Evolutionary conservation across 108 stramenopile genomes (phyloP), one percentile per base, ranked within the genome.

Genomic region (Skeletonema grethae): DNA sequence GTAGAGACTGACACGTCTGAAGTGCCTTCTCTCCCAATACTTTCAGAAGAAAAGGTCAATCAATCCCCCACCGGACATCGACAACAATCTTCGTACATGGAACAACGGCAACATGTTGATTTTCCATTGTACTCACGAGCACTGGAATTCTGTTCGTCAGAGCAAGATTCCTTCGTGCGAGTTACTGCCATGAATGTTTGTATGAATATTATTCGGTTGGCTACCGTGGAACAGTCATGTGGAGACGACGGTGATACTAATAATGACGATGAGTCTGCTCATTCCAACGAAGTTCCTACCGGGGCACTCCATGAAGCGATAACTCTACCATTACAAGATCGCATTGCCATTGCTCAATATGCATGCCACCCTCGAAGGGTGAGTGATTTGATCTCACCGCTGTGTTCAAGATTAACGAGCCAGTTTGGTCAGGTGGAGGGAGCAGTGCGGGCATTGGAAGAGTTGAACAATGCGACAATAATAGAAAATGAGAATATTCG

Each of bases 171-270:
- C 10, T 95, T 95, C 63, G 87, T 95, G 20, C 76, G 92, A 15
- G 84, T 90, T 12, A 95, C 94, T 8, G 94, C 92, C 46, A 90
- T 95, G 90, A 95, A 91, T 69, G 84, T 95, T 15, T 95, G 94
- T 76, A 80, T 95, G 74, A 95, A 95, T 62, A 90, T 89, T 28
- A 72, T 95, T 62, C 85, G 92, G 61, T 75, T 95, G 35, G 79
- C 90, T 10, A 87, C 91, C 7, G 79, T 87, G 9, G 66, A 67
- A 25, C 55, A 53, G 15, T n/a, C 29, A 7, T 8, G 15, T 22
- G 53, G 53, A 10, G 18, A 28, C 25, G 1, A 67, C 15, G 30
- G 20, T 10, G 31, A 71, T 57, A 34, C 25, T 34, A 3, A 35
- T 55, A 53, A 57, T 18, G 30, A 63, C 13, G 63, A 69, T 18